Conservation (phyloP, 2,329 filamentous ascomycete genomes). For the Helotiales sp. region DNA sequence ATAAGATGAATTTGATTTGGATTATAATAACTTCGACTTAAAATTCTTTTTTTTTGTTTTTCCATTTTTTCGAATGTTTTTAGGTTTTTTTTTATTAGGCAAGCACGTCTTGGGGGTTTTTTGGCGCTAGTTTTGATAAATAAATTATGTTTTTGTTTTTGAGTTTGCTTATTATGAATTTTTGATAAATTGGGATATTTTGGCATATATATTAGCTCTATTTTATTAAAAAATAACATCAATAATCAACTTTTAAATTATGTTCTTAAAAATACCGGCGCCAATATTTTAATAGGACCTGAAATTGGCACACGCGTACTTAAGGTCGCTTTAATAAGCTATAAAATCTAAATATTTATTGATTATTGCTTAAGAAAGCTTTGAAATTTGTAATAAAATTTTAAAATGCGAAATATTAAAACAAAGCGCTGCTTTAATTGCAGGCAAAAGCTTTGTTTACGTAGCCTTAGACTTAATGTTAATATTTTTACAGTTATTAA, state of each 20-base stretch:
- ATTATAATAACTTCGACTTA: conserved; percentile 18
- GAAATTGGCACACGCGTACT: conserved; percentile 27
- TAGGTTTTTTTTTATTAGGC: conserved; percentile 29
- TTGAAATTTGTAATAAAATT: too few relatives aligned
- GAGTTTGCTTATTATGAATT: conserved; percentile 19
- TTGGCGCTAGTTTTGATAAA: conserved; percentile 26
- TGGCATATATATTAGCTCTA: conserved; percentile 26
- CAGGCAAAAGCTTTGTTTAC: conserved; percentile 28
- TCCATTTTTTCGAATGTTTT: conserved; percentile 25
- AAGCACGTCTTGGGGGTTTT: conserved; percentile 26
- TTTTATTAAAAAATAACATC: conserved; percentile 29
- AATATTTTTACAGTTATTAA: conserved; percentile 10
- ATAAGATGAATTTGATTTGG: too few relatives aligned
- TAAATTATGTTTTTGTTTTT: conserved; percentile 25
- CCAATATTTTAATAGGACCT: conserved; percentile 23
- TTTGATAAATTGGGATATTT: conserved; percentile 25
- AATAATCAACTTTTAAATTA: conserved; percentile 30
- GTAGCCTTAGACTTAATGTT: conserved; percentile 9
- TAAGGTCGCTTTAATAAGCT: conserved; percentile 23
- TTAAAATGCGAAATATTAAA: conserved; percentile 22
- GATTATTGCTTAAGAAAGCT: conserved; percentile 23
- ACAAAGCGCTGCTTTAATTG: conserved; percentile 25
- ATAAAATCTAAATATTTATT: conserved; percentile 25
- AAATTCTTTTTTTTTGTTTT: conserved; percentile 23
- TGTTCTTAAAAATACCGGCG: conserved; percentile 24